Conservation (phyloP, 2,329 filamentous ascomycete genomes). For the Hypoxylon sp. region DNA sequence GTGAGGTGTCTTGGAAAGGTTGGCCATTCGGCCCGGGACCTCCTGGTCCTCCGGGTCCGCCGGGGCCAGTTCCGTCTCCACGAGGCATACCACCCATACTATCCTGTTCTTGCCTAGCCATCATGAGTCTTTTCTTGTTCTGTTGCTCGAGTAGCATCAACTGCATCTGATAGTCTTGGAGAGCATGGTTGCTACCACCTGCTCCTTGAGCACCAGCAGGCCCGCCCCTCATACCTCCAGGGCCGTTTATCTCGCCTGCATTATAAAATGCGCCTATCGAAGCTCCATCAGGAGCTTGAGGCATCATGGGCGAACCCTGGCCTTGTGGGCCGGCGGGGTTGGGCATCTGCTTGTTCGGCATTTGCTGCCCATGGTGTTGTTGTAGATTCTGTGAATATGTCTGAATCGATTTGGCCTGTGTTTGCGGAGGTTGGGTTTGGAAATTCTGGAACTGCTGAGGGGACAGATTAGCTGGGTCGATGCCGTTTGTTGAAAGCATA, state of each 20-base stretch:
- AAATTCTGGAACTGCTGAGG: conserved; percentile 80
- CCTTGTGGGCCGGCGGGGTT: conserved; percentile 78
- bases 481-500: conserved; percentile 76
- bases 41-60: conserved; percentile 63
- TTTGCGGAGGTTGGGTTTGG: conserved; percentile 67
- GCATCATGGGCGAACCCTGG: conserved; percentile 88
- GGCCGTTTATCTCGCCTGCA: conserved; percentile 70
- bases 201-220: conserved; percentile 62
- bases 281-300: conserved; percentile 76
- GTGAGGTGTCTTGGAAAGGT: conserved; percentile 78
- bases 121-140: conserved; percentile 87
- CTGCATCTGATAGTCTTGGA: conserved; percentile 92
- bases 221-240: conserved; percentile 71
- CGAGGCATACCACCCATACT: conserved; percentile 67
- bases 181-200: conserved; percentile 79
- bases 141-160: conserved; percentile 89
- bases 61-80: conserved; percentile 66
- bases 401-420: conserved; percentile 87
- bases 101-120: conserved; percentile 86
- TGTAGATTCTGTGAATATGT: conserved; percentile 88
- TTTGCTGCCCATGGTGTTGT: conserved; percentile 84
- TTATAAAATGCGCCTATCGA: conserved; percentile 74
- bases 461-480: conserved; percentile 81
- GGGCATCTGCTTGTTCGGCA: conserved; percentile 85
- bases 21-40: conserved; percentile 71